These are phyloP conservation scores for Chenopodium suecicum DNA, from an alignment of 148 eudicot species.

Conservation along the genomic window DNA sequence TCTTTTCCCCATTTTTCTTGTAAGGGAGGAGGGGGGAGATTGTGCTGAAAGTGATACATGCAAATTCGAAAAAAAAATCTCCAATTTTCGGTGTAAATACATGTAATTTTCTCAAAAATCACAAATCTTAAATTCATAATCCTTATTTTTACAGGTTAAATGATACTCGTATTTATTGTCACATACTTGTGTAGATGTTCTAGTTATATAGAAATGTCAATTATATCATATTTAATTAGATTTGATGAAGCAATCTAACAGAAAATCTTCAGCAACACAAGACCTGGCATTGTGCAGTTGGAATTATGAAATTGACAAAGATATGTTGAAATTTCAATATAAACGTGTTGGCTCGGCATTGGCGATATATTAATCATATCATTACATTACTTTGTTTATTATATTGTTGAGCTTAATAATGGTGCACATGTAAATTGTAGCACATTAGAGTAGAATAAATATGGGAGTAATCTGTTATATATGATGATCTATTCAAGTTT, in stretches of 20 bases:
- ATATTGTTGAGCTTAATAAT: too few relatives aligned
- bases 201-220: background rate
- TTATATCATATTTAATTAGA: background rate
- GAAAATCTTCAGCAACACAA: background rate
- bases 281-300: background rate
- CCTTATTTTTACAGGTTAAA: background rate
- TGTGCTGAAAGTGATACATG: background rate
- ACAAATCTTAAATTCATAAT: background rate
- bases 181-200: background rate
- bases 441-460: background rate
- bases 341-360: background rate
- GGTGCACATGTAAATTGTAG: background rate
- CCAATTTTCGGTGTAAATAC: constrained; percentile 16
- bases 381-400: background rate
- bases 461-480: too few relatives aligned
- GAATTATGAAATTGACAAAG: background rate
- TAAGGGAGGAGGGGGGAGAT: background rate
- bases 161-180: background rate
- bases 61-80: background rate
- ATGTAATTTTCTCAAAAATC: constrained; percentile 1
- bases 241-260: background rate
- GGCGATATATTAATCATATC: too few relatives aligned
- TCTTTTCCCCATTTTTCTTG: background rate
- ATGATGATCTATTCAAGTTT: too few relatives aligned
- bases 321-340: background rate